Evolutionary conservation across 169 alveolate genomes (phyloP).

Genomic region (Eimeria maxima): DNA sequence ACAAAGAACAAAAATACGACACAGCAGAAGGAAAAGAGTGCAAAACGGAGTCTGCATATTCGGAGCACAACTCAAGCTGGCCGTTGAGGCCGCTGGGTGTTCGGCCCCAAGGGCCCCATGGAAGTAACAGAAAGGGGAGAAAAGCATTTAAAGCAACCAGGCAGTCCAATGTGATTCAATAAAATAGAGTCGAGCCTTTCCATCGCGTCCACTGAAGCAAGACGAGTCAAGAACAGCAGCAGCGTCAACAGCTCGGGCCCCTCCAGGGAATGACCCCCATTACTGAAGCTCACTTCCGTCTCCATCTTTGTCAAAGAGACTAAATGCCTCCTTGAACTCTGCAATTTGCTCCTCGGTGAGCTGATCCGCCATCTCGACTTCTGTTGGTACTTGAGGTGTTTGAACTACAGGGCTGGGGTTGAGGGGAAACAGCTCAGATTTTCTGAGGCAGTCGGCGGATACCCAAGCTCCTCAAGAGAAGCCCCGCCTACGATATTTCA

Average conservation of each 20-base stretch:
- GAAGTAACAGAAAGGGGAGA: not conserved
- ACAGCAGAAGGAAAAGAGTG: not conserved
- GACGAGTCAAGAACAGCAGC: slow-evolving; percentile 50
- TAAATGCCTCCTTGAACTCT: slow-evolving; percentile 99
- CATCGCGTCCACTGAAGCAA: slow-evolving; percentile 45
- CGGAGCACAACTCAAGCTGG: slow-evolving; percentile 32
- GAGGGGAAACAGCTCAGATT: slow-evolving; percentile 72
- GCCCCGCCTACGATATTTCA: slow-evolving; percentile 54
- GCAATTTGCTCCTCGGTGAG: slow-evolving; percentile 99
- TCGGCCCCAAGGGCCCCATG: not conserved
- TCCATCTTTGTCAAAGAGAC: slow-evolving; percentile 99
- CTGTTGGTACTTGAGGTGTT: not conserved
- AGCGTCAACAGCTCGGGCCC: slow-evolving; percentile 37
- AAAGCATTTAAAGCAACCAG: not conserved
- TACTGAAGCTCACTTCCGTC: slow-evolving; percentile 95
- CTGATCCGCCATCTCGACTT: slow-evolving; percentile 97
- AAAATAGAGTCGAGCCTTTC: not conserved
- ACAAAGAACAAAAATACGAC: not conserved
- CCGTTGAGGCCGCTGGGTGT: slow-evolving; percentile 15
- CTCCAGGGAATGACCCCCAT: slow-evolving; percentile 20
- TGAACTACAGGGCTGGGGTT: slow-evolving; percentile 70
- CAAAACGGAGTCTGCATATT: not conserved
- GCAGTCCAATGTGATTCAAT: not conserved
- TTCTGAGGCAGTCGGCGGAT: slow-evolving; percentile 25
- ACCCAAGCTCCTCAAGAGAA: slow-evolving; percentile 40